Percentiles rank a stretch among this genome's conserved stretches.
phyloP scores from a whole-genome alignment of 2,329 filamentous ascomycete genomes.

The Xylariaceae sp. region DNA sequence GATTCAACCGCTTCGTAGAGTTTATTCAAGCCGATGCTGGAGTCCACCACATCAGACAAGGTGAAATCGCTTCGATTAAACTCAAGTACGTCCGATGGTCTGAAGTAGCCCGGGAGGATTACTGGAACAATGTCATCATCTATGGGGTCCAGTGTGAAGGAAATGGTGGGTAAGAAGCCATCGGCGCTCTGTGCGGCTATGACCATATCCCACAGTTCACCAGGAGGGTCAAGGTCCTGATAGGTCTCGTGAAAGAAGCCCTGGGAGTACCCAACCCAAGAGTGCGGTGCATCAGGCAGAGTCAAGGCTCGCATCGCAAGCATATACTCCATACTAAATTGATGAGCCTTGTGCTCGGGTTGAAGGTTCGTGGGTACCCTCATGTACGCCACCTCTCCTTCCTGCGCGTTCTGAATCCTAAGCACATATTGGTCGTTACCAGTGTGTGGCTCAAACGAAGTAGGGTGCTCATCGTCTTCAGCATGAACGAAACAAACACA shows the following conservation, averaged over 20 bases:
- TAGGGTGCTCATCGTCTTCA: constrained; percentile 24
- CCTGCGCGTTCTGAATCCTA: constrained; percentile 20
- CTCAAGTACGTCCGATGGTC: background rate
- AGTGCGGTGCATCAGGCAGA: background rate
- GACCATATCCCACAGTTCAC: constrained; percentile 9
- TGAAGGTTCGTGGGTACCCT: constrained; percentile 22
- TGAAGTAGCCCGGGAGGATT: constrained; percentile 12
- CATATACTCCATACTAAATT: constrained; percentile 31
- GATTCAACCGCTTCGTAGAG: background rate
- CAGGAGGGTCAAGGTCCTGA: constrained; percentile 22
- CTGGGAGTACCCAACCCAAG: constrained; percentile 7
- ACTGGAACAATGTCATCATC: background rate
- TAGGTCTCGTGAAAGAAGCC: constrained; percentile 5
- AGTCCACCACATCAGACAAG: background rate
- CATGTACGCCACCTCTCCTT: constrained; percentile 34
- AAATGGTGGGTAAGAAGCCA: constrained; percentile 1
- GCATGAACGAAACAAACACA: constrained; percentile 30
- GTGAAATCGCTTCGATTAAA: constrained; percentile 9
- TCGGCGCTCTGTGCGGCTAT: background rate
- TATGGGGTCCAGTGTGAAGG: constrained; percentile 1
- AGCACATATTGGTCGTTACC: constrained; percentile 24
- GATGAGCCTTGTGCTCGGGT: constrained; percentile 25
- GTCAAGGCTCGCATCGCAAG: constrained; percentile 28
- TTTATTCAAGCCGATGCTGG: background rate
- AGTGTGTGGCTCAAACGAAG: constrained; percentile 16